Evolutionary conservation across 495 filamentous ascomycete genomes (phyloP), one percentile per base, ranked within the genome.

Genomic region (Penicillium desertorum): DNA sequence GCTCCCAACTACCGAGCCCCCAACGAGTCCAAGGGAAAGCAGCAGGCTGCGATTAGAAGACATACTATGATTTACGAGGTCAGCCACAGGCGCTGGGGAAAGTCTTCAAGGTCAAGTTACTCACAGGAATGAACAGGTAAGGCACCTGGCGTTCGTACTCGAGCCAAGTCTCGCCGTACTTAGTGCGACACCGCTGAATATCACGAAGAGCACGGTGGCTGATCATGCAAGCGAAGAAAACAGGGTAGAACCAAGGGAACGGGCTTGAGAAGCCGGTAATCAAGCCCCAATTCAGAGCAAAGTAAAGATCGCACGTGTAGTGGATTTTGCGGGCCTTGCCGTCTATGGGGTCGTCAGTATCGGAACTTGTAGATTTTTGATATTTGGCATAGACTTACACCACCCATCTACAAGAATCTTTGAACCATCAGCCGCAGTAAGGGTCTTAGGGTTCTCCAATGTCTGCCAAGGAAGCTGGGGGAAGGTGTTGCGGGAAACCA

Each of bases 221-320:
- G 69, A 98, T 98, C 94, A 98, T 98, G 64, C 73, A 77, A 23
- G 79, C 76, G 71, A 98, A 98, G 79, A 98, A 98, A 42, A 89
- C 70, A 12, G 92, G 90, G 65, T 98, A 96, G 72, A 98, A 98
- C 92, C 93, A 98, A 2, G 94, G 94, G 76, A 98, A 92, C 3
- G 94, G 93, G 71, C 85, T 89, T 20, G 76, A 78, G 73, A 87
- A 87, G 12, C 85, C 85, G 23, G 83, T 86, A 64, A 88, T 80
- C 43, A 86, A 61, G 30, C 81, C 85, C 85, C 85, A 88, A 58
- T 77, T 79, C 45, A 86, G 57, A 7, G 79, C 78, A 62, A 97
- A 96, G 71, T 81, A 92, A 11, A 88, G 78, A 70, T 98, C 94
- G 72, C 91, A 95, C 5, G 90, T 87, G 69, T 98, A 98, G 73